These are phyloP conservation scores for Strigomonas galati DNA, from an alignment of 208 protist species.

Conservation along the genomic window DNA sequence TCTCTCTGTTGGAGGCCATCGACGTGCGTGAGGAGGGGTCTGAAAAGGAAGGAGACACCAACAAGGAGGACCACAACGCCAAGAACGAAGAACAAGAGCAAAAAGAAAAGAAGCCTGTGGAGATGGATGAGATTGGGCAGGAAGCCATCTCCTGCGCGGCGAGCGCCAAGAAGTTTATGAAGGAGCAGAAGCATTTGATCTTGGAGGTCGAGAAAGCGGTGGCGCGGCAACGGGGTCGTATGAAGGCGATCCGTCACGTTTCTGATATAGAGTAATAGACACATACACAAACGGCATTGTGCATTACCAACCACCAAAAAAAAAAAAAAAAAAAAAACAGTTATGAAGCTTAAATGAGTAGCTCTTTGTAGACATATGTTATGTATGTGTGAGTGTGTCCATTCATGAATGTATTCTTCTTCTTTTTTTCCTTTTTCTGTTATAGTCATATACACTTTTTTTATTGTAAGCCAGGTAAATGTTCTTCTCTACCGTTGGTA, in stretches of 20 bases:
- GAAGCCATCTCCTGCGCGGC: background rate
- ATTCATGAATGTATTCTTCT: background rate
- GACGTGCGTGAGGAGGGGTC: no score
- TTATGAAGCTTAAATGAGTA: background rate
- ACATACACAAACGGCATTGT: background rate
- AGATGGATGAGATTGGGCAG: background rate
- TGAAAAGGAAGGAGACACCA: background rate
- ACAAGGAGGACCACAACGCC: background rate
- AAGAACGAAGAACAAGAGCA: background rate
- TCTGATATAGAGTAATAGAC: background rate
- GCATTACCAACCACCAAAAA: slow-evolving; percentile 1
- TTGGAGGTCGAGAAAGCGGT: background rate
- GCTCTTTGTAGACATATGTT: no score
- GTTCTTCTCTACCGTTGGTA: background rate
- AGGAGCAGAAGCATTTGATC: background rate
- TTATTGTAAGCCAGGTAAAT: background rate
- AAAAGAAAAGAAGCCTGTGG: background rate
- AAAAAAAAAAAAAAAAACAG: slow-evolving; percentile 2
- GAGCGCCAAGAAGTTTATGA: background rate
- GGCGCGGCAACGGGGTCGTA: background rate
- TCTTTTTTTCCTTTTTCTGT: slow-evolving; percentile 11
- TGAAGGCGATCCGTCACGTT: slow-evolving; percentile 5
- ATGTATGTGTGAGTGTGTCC: no score
- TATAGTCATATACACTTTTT: slow-evolving; percentile 10
- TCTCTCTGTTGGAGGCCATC: no score